phyloP scores from a whole-genome alignment of 2,329 filamentous ascomycete species.

The Aureobasidium sp. region DNA sequence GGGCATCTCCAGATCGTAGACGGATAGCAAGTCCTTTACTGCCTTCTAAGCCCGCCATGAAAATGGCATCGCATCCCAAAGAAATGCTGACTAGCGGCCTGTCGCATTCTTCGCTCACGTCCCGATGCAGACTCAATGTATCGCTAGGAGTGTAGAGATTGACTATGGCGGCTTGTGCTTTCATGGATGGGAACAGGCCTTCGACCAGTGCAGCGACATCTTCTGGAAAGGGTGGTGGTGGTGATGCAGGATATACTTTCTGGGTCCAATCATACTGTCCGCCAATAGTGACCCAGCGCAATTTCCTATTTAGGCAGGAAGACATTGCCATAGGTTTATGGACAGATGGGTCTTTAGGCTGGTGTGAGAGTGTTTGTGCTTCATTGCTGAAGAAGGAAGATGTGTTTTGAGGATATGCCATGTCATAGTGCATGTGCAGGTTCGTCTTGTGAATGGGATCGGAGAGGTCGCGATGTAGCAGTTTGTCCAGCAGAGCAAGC shows the following conservation, averaged over 20 bases:
- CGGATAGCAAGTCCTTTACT: constrained; percentile 45
- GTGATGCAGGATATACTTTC: constrained; percentile 65
- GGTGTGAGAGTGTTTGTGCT: constrained; percentile 22
- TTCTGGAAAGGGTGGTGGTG: constrained; percentile 61
- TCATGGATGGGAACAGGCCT: constrained; percentile 64
- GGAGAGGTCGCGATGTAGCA: constrained; percentile 71
- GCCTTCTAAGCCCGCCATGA: constrained; percentile 61
- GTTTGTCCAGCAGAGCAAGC: constrained; percentile 56
- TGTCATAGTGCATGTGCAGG: constrained; percentile 70
- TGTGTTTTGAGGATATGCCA: constrained; percentile 50
- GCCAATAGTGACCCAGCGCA: constrained; percentile 91
- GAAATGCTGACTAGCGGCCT: constrained; percentile 76
- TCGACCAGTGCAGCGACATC: constrained; percentile 64
- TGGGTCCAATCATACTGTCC: constrained; percentile 96
- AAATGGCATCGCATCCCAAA: constrained; percentile 82
- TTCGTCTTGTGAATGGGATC: constrained; percentile 74
- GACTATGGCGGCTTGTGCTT: constrained; percentile 81
- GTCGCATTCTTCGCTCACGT: constrained; percentile 79
- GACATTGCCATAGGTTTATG: constrained; percentile 65
- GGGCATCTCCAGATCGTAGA: constrained; percentile 74
- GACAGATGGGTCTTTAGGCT: constrained; percentile 60
- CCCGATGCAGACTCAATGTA: constrained; percentile 84
- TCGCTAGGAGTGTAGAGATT: constrained; percentile 90
- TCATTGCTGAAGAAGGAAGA: constrained; percentile 48
- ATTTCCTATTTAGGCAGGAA: constrained; percentile 65